Percentiles rank a stretch among this genome's conserved stretches.
Evolutionary conservation across 2,329 filamentous ascomycete genomes (phyloP).

Genomic region (Blumeria graminis): DNA sequence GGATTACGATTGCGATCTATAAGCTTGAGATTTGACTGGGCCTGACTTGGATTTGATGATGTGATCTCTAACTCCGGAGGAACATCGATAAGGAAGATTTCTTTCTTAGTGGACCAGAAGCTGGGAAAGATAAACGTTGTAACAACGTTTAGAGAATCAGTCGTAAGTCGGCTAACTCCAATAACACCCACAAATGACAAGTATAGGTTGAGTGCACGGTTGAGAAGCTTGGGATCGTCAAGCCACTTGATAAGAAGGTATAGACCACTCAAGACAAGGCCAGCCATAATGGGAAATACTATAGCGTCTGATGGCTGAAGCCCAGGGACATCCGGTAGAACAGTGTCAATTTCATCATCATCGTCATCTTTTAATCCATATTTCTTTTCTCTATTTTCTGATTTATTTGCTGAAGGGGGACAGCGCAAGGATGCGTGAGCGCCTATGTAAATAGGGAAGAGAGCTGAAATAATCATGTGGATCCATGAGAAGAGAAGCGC

Average conservation of each 20-base stretch:
- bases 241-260: slow-evolving; percentile 84
- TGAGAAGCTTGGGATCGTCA: slow-evolving; percentile 56
- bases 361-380: slow-evolving; percentile 20
- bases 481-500: slow-evolving; percentile 11
- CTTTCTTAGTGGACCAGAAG: slow-evolving; percentile 31
- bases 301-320: slow-evolving; percentile 59
- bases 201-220: slow-evolving; percentile 62
- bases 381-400: slow-evolving; percentile 20
- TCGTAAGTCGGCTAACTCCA: slow-evolving; percentile 43
- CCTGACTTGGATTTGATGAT: neutral
- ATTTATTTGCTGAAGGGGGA: slow-evolving; percentile 47
- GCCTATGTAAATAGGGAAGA: slow-evolving; percentile 66
- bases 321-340: slow-evolving; percentile 39
- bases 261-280: slow-evolving; percentile 42
- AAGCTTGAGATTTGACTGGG: neutral
- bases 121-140: slow-evolving; percentile 49
- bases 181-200: slow-evolving; percentile 27
- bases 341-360: slow-evolving; percentile 27
- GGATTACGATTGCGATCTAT: slow-evolving; percentile 16
- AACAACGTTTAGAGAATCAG: slow-evolving; percentile 41
- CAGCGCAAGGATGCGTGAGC: slow-evolving; percentile 67
- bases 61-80: slow-evolving; percentile 10
- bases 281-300: slow-evolving; percentile 60
- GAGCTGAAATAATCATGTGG: slow-evolving; percentile 41
- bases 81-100: slow-evolving; percentile 23